Conservation (phyloP, 2,329 filamentous ascomycete genomes). For the Thelonectria rubi region DNA sequence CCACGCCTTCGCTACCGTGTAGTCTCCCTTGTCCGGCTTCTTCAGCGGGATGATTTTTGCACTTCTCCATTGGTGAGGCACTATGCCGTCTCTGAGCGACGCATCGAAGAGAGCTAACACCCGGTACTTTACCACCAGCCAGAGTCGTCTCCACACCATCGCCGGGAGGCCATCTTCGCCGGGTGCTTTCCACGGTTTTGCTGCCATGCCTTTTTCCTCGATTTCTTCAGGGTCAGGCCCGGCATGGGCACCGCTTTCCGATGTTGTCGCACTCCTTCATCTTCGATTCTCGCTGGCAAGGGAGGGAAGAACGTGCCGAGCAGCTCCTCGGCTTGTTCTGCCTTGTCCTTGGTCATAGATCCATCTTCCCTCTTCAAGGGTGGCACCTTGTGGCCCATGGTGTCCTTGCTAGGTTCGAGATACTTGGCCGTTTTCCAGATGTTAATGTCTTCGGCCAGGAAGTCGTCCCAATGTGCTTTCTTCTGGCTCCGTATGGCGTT, state of each 20-base stretch:
- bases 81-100: background rate
- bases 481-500: conserved; percentile 37
- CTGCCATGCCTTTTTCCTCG: too few species aligned
- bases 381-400: conserved; percentile 35
- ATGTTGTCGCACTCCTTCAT: background rate
- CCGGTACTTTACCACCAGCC: background rate
- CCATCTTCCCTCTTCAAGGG: conserved; percentile 30
- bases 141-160: conserved; percentile 1
- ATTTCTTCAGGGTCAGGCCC: too few species aligned
- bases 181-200: background rate
- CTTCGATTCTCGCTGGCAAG: background rate
- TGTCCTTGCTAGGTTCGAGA: conserved; percentile 27
- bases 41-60: conserved; percentile 2
- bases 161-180: background rate
- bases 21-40: conserved; percentile 3
- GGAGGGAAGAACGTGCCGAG: conserved; percentile 15
- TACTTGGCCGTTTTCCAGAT: conserved; percentile 43
- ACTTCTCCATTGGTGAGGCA: background rate
- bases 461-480: conserved; percentile 40
- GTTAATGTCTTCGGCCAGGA: conserved; percentile 39
- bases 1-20: background rate
- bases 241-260: background rate
- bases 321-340: conserved; percentile 30
- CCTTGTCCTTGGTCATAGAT: conserved; percentile 18
- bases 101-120: background rate